Evolutionary conservation across 2,329 filamentous ascomycete genomes (phyloP).

Genomic region (Penicillium griseofulvum): DNA sequence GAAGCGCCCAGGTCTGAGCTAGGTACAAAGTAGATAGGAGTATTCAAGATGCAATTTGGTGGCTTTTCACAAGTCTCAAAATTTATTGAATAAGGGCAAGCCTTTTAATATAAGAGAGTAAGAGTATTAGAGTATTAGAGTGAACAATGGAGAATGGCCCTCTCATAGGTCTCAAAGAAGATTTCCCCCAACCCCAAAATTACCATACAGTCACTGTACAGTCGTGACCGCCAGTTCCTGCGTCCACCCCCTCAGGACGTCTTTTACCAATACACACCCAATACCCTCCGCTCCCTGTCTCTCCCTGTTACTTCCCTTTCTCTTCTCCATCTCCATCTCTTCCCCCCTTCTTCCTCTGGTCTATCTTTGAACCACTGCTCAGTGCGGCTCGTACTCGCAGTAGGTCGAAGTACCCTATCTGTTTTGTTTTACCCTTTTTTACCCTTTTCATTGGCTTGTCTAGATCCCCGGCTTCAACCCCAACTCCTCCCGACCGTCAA

Average conservation of each 20-base stretch:
- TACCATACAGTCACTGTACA: conserved; percentile 6
- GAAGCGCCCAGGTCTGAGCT: conserved; percentile 7
- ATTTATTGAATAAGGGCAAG: not conserved
- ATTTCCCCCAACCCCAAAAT: conserved; percentile 4
- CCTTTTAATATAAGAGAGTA: not conserved
- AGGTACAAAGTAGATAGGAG: not conserved
- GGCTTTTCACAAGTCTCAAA: not conserved
- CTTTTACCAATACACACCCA: conserved; percentile 21
- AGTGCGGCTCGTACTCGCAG: conserved; percentile 35
- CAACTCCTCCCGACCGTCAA: conserved; percentile 9
- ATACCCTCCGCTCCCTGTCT: conserved; percentile 18
- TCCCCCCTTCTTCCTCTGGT: conserved; percentile 17
- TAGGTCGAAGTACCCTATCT: conserved; percentile 26
- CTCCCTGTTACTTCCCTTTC: conserved; percentile 20
- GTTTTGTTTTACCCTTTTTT: conserved; percentile 12
- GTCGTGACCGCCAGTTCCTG: conserved; percentile 10
- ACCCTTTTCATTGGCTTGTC: conserved; percentile 7
- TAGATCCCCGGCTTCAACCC: conserved; percentile 5
- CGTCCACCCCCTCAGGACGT: not conserved
- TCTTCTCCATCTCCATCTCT: conserved; percentile 15
- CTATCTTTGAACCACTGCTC: conserved; percentile 26
- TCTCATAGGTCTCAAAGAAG: not conserved
- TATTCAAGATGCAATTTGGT: not conserved
- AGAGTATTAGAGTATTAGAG: not conserved
- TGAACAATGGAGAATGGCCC: not conserved